These are phyloP conservation scores for Scutellaria barbata DNA, from an alignment of 257 asterid genomes.

Conservation along the genomic window DNA sequence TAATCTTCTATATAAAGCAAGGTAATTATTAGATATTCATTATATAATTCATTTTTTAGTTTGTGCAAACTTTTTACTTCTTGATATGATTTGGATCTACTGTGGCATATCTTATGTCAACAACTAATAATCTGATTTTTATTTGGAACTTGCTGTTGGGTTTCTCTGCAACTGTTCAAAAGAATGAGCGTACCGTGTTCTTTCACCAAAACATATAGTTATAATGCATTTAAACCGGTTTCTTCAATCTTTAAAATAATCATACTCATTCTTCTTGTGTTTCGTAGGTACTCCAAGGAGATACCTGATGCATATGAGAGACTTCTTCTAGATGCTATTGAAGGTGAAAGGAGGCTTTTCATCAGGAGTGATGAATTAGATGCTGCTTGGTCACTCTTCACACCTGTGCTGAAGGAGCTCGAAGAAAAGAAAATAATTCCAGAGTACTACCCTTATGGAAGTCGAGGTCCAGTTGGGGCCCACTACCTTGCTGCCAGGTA, in stretches of 20 bases:
- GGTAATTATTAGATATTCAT: constrained; percentile 54
- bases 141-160: background rate
- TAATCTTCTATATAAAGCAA: constrained; percentile 87
- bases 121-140: background rate
- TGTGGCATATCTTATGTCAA: background rate
- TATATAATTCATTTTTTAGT: background rate
- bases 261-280: background rate
- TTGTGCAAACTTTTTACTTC: background rate
- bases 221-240: background rate
- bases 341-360: constrained; percentile 95
- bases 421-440: constrained; percentile 74
- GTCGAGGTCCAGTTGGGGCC: constrained; percentile 96
- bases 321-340: constrained; percentile 88
- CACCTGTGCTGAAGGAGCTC: constrained; percentile 81
- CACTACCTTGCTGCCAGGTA: constrained; percentile 90
- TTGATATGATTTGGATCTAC: constrained; percentile 5
- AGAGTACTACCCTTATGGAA: constrained; percentile 88
- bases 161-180: background rate
- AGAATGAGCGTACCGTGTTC: background rate
- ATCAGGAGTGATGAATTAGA: constrained; percentile 92
- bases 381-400: constrained; percentile 96
- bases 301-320: constrained; percentile 98
- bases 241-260: background rate
- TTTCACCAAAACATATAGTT: constrained; percentile 7
- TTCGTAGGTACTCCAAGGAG: constrained; percentile 79